phyloP scores from a whole-genome alignment of 2,329 filamentous ascomycete species.

The Lasiodiplodia theobromae region DNA sequence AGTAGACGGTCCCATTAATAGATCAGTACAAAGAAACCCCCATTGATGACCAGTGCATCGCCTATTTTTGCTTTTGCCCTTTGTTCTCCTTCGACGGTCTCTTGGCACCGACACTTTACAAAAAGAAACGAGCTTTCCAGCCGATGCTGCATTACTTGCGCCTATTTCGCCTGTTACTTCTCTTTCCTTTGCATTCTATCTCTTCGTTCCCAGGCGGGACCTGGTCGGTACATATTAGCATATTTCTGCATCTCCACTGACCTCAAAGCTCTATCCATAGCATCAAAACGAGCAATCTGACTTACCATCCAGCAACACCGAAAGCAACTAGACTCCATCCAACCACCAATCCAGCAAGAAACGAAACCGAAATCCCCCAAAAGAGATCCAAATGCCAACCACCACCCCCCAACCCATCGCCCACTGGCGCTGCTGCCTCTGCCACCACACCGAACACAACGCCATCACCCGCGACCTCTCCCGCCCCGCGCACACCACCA shows the following conservation, averaged over 20 bases:
- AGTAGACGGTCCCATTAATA: not conserved
- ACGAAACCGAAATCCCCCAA: not conserved
- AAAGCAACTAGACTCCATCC: not conserved
- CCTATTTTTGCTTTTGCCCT: not conserved
- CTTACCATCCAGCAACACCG: not conserved
- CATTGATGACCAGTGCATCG: not conserved
- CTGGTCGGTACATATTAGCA: not conserved
- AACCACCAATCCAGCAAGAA: not conserved
- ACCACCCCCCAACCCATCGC: not conserved
- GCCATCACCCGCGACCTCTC: not conserved
- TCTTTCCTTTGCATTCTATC: not conserved
- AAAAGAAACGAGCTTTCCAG: not conserved
- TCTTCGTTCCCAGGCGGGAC: not conserved
- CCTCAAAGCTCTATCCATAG: not conserved
- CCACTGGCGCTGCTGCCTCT: conserved; percentile 18
- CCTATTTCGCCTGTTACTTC: not conserved
- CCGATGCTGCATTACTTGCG: not conserved
- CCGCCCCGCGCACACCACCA: not conserved
- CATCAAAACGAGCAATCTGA: not conserved
- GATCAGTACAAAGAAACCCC: not conserved
- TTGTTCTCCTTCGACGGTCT: not conserved
- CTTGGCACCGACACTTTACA: not conserved
- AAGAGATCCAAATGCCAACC: not conserved
- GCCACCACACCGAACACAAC: not conserved
- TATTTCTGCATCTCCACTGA: not conserved